These are phyloP conservation scores for Prunus mongolica DNA, from an alignment of 306 rosid species.

Conservation along the genomic window DNA sequence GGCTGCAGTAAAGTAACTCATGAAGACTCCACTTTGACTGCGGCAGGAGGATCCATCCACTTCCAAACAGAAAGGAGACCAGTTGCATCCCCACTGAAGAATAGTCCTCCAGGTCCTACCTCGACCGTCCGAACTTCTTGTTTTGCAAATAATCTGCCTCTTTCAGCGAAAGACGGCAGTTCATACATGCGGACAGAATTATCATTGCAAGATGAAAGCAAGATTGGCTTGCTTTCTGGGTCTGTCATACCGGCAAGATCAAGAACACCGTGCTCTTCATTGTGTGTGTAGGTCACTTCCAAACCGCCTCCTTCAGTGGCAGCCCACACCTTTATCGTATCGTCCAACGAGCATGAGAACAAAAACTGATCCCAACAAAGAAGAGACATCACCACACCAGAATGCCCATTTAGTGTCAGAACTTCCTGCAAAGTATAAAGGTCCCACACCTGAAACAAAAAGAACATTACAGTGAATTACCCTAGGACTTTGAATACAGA, in stretches of 20 bases:
- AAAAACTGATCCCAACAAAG: constrained; percentile 34
- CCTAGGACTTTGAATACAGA: not conserved
- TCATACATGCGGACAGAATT: constrained; percentile 38
- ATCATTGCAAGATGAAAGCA: constrained; percentile 37
- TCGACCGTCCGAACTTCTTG: constrained; percentile 18
- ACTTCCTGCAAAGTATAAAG: constrained; percentile 32
- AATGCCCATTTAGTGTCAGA: constrained; percentile 39
- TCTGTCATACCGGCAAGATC: constrained; percentile 31
- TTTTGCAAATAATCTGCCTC: constrained; percentile 35
- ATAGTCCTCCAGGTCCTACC: constrained; percentile 30
- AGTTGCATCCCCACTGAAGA: constrained; percentile 42
- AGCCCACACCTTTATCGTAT: constrained; percentile 36
- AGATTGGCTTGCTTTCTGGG: constrained; percentile 20
- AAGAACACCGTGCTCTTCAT: constrained; percentile 37
- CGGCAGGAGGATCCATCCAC: constrained; percentile 9
- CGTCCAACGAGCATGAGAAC: constrained; percentile 21
- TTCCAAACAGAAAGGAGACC: constrained; percentile 40
- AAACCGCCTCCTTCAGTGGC: constrained; percentile 12
- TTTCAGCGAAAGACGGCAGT: constrained; percentile 41
- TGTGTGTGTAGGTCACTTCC: constrained; percentile 26
- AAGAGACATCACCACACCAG: constrained; percentile 38
- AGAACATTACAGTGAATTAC: not conserved
- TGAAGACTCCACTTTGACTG: not conserved
- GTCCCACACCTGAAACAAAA: constrained; percentile 43
- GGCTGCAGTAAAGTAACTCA: not conserved